Evolutionary conservation across 1,284 basidiomycete genomes (phyloP), one percentile per base, ranked within the genome.

Genomic region (Melampsora abietis-canadensis): DNA sequence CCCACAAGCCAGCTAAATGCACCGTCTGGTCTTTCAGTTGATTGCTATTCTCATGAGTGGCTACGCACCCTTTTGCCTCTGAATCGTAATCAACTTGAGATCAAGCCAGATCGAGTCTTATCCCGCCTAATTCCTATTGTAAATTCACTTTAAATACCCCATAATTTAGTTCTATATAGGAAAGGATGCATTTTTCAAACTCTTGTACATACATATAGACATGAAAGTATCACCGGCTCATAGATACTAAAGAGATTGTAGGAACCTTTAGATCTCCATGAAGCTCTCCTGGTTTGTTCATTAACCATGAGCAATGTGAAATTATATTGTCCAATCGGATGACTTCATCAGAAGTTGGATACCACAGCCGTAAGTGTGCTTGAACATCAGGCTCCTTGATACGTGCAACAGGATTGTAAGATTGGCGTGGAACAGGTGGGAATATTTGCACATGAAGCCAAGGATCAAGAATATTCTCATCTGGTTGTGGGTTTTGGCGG

Each of bases 301-400:
- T 37, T 17, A 68, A 46, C 67, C 67, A 68, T 30, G 57, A 54
- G 46, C 67, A 68, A 24, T 68, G 54, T 46, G n/a, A 60, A 44
- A 46, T 19, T 17, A 68, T 60, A 10, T 68, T 54, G 47, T 24
- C 46, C 7, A 46, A 17, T 15, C 61, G 67, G 60, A 61, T 15
- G 21, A 60, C 47, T 2, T 4, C 21, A 6, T 10, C 2, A 46
- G 31, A 4, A 5, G 44, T 8, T 46, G 64, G 5, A 3, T 1
- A 6, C 14, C 24, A 30, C 17, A 47, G 37, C 37, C 17, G 19
- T 14, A 68, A 59, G 19, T 24, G 27, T 1, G 61, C 34, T 27
- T 68, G 67, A 34, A 68, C 46, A 5, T 61, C 34, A 40, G 40
- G 61, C n/a, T 46, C 27, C 59, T 34, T 2, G 15, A 61, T 19